Base-by-base conservation (phyloP, 1,139 yeast species). In the Geotrichum restrictum region DNA sequence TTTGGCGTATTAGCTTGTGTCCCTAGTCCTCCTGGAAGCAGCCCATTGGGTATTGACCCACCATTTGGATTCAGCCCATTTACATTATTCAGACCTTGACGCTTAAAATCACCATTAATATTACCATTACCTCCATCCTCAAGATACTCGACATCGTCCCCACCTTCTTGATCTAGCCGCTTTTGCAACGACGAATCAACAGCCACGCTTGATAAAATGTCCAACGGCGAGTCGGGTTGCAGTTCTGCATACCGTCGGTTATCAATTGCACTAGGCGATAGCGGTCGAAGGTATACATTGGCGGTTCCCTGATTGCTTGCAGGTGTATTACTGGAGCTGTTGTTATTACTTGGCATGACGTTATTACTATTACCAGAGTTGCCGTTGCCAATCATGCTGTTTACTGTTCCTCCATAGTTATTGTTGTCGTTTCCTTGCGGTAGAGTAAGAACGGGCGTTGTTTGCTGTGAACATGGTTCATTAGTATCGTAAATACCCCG, bases 201-300 rank as follows among this genome's bases (percentile, higher is more conserved):
- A 3, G 66, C 66, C 10, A 63, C 65, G 18, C 58, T 54, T 1
- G 65, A 60, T 7, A 68, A 40, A 19, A 69, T 60, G 36, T 69
- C 72, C 18, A 69, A 48, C 3, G 67, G 62, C 14, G 65, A 62
- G 49, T 66, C 65, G 31, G 63, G 60, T 33, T 47, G 51, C 21
- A 46, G 21, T 10, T 45, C 50, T 4, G 40, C 16, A 27, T 38
- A 21, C 19, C 50, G 27, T 7, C 49, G 53, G 24, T n/a, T n/a
- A 10, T 42, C 45, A n/a, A 31, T 8, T 6, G 11, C 22, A 22
- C 34, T 19, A 2, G 45, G 45, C 10, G 44, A 18, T 1, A 33
- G 27, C 18, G 34, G 31, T 22, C 36, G 10, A 13, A 29, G 18
- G 10, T 48, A 43, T 5, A 33, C 46, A 27, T 43, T 32, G n/a